Base-by-base conservation (phyloP, 352 stramenopile genomes). In the Thalassiosira mediterranea region DNA sequence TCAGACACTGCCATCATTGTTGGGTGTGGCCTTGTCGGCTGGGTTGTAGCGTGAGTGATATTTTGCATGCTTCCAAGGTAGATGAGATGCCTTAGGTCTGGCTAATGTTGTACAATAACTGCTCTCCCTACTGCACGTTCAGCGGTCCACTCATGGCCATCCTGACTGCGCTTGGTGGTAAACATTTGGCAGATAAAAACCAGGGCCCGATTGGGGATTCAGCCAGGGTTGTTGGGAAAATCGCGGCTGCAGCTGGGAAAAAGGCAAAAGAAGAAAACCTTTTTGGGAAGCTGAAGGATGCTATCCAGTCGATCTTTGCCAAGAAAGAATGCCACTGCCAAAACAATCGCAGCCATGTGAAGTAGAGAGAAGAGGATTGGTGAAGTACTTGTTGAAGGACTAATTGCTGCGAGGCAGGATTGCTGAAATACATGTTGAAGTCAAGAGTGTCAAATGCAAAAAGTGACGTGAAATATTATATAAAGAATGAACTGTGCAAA, bases 61-160 rank as follows among this genome's bases (percentile, higher is more conserved):
- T n/a, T 51, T n/a, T n/a, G n/a, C n/a, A n/a, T n/a, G n/a, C n/a
- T n/a, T n/a, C n/a, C n/a, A n/a, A n/a, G n/a, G n/a, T n/a, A n/a
- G n/a, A n/a, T n/a, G n/a, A n/a, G n/a, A n/a, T n/a, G n/a, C n/a
- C n/a, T n/a, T n/a, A n/a, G n/a, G n/a, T n/a, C n/a, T n/a, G n/a
- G n/a, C n/a, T n/a, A n/a, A n/a, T n/a, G n/a, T n/a, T n/a, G n/a
- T n/a, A n/a, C n/a, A n/a, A n/a, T n/a, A n/a, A n/a, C n/a, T n/a
- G n/a, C n/a, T 7, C 31, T 42, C 17, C 46, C 32, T 60, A 4
- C 13, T 61, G n/a, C 0, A 51, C 31, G 21, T 15, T 42, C 28
- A 64, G 63, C 42, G 72, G 72, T 26, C 65, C 72, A 38, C 76
- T 67, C 17, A 19, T 76, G 10, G 72, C 72, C 15, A 44, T 81